Evolutionary conservation across 192 early-diverging fungal genomes (phyloP), one percentile per base, ranked within the genome.

Genomic region (Endogone sp.): DNA sequence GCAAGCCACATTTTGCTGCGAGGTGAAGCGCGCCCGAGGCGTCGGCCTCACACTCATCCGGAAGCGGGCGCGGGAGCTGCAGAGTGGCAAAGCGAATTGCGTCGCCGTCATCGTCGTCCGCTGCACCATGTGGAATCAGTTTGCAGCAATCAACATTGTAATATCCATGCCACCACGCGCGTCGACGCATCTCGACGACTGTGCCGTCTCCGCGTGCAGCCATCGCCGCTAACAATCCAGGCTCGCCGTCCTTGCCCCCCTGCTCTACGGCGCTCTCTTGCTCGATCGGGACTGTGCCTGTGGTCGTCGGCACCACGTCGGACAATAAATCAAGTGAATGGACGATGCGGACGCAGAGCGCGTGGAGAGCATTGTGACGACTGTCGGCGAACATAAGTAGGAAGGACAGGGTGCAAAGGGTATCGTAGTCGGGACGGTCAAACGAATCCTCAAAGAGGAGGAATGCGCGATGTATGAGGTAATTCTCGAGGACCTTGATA

Each of bases 101-200:
- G 13, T 54, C 66, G n/a, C n/a, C n/a, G n/a, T n/a, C n/a, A n/a
- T n/a, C n/a, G n/a, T n/a, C n/a, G n/a, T n/a, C n/a, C n/a, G n/a
- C n/a, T n/a, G n/a, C n/a, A n/a, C n/a, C n/a, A n/a, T n/a, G n/a
- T 6, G 66, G 66, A 54, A 67, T 54, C 8, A 67, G 23, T n/a
- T 54, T 56, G 20, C 66, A 67, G 27, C 66, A 67, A 27, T 67
- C 66, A 58, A 59, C 60, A 29, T 67, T 67, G 56, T 67, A 57
- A 22, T 67, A 67, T 57, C 66, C 56, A 29, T 67, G 56, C 66
- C 66, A 67, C 66, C 66, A 67, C 0, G 56, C 37, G 32, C 66
- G 54, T 67, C 66, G 66, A 27, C 60, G 32, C 66, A 67, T 67
- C 60, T 67, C 66, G 56, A 67, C 9, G 56, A 10, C 22, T 16